Conservation (phyloP, 805 yeast genomes). For the Pichia thaimueangensis region DNA sequence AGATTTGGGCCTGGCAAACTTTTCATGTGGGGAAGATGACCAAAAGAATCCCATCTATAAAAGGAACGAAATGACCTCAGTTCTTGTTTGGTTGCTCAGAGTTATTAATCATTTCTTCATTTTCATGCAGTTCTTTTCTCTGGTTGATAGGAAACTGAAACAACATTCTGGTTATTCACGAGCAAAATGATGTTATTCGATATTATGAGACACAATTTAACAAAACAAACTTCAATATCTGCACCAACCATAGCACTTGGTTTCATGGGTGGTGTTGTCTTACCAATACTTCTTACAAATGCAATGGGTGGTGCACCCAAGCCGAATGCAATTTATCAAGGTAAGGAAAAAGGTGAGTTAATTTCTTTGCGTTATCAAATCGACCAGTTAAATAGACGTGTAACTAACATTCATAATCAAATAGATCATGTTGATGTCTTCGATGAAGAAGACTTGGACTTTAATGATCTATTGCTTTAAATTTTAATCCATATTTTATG, state of each 20-base stretch:
- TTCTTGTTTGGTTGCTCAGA: too few relatives aligned
- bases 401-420: constrained; percentile 15
- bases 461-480: constrained; percentile 11
- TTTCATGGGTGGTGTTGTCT: constrained; percentile 16
- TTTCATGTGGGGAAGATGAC: too few relatives aligned
- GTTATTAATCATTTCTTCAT: too few relatives aligned
- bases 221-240: constrained; percentile 8
- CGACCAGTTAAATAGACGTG: constrained; percentile 10
- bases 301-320: constrained; percentile 7
- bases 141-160: too few relatives aligned
- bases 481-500: constrained; percentile 6
- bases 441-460: constrained; percentile 15
- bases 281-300: constrained; percentile 14
- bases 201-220: constrained; percentile 6
- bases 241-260: constrained; percentile 16
- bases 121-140: too few relatives aligned
- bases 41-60: too few relatives aligned
- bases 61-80: too few relatives aligned
- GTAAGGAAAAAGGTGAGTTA: constrained; percentile 15
- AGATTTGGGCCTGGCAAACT: too few relatives aligned
- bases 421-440: constrained; percentile 12
- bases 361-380: constrained; percentile 7
- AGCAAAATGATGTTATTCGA: constrained; percentile 15
- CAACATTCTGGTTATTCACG: too few relatives aligned
- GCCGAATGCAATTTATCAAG: constrained; percentile 9